Evolutionary conservation across 1,139 yeast species (phyloP).

Genomic region (Magnusiomyces paraingens): DNA sequence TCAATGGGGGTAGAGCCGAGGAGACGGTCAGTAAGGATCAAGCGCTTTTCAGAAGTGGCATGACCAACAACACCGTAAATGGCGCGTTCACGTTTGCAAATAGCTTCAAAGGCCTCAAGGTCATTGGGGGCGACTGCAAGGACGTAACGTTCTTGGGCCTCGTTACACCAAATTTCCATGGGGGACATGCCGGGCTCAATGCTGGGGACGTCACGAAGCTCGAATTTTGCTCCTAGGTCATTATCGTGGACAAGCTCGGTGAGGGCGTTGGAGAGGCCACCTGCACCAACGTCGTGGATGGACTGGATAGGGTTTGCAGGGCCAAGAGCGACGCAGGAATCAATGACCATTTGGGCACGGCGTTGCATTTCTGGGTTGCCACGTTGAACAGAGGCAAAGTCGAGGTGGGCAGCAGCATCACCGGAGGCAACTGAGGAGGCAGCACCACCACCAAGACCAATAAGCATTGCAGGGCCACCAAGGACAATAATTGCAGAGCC

Average conservation of each 20-base stretch:
- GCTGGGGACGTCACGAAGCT: constrained; percentile 82
- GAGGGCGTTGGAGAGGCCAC: constrained; percentile 94
- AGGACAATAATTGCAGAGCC: constrained; percentile 89
- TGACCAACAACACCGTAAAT: constrained; percentile 93
- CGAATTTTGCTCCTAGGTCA: constrained; percentile 89
- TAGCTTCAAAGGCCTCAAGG: constrained; percentile 59
- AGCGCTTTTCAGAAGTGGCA: constrained; percentile 81
- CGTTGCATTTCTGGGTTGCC: constrained; percentile 99
- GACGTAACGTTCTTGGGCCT: constrained; percentile 97
- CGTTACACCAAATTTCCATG: constrained; percentile 99
- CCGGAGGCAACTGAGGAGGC: constrained; percentile 95
- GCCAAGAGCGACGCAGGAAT: constrained; percentile 84
- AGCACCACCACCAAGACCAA: constrained; percentile 99
- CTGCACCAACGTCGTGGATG: constrained; percentile 99
- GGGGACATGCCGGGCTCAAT: constrained; percentile 99
- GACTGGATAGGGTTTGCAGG: constrained; percentile 82
- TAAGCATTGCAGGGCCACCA: constrained; percentile 98
- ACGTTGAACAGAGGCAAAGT: constrained; percentile 98
- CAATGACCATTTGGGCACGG: constrained; percentile 97
- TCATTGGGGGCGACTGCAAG: constrained; percentile 84
- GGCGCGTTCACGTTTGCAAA: constrained; percentile 94
- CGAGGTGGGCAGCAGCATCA: constrained; percentile 90
- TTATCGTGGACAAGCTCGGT: constrained; percentile 98
- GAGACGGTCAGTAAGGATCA: constrained; percentile 73
- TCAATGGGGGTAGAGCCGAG: constrained; percentile 83